Conservation (phyloP, 805 yeast genomes). For the Ogataea saltuana region DNA sequence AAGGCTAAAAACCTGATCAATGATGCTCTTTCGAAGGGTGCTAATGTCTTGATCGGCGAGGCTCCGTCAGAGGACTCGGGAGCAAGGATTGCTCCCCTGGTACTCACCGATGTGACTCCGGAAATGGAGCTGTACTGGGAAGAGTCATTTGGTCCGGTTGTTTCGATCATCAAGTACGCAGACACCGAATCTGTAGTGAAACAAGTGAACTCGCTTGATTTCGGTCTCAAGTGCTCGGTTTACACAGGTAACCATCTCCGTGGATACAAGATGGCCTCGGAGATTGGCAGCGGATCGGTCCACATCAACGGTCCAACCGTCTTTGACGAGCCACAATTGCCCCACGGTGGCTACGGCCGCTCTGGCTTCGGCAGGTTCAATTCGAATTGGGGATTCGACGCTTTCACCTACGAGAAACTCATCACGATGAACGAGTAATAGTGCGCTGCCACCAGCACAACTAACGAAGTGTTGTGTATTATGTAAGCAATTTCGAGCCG, state of each 20-base stretch:
- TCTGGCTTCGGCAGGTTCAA: constrained; percentile 49
- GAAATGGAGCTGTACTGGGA: constrained; percentile 33
- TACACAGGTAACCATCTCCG: constrained; percentile 41
- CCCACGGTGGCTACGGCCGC: constrained; percentile 47
- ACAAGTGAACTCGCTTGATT: constrained; percentile 32
- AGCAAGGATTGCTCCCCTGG: constrained; percentile 30
- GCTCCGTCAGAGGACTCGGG: constrained; percentile 3
- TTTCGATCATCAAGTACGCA: constrained; percentile 33
- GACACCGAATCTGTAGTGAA: constrained; percentile 24
- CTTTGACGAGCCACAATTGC: constrained; percentile 33
- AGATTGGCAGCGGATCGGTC: constrained; percentile 39
- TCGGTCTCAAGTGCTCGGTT: constrained; percentile 44
- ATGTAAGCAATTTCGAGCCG: neutral
- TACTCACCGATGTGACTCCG: constrained; percentile 35
- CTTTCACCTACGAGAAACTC: constrained; percentile 40
- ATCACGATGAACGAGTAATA: constrained; percentile 39
- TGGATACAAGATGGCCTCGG: constrained; percentile 37
- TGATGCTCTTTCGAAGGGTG: constrained; percentile 43
- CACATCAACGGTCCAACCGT: constrained; percentile 28
- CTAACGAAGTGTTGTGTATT: no score
- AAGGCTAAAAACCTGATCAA: constrained; percentile 32
- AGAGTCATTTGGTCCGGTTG: constrained; percentile 49
- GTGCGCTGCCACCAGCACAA: no score
- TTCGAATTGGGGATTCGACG: constrained; percentile 46
- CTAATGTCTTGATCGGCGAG: constrained; percentile 30